phyloP scores from a whole-genome alignment of 179 eudicot species.

The Vitellaria paradoxa region DNA sequence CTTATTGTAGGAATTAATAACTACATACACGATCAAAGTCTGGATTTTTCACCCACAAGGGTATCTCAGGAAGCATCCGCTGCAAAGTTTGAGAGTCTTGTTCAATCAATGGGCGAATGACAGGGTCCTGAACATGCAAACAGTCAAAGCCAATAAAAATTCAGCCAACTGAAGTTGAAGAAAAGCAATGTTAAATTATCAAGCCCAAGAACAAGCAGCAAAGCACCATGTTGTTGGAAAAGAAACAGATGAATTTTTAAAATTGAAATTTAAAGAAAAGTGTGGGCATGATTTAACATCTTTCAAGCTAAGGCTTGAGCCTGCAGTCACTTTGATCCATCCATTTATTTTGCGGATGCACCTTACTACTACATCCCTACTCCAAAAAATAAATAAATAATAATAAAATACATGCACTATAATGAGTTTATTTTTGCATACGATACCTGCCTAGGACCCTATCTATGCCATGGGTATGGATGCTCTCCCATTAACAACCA shows the following conservation, averaged over 20 bases:
- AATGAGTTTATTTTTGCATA: not conserved
- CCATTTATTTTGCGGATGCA: not conserved
- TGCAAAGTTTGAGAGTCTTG: conserved; percentile 44
- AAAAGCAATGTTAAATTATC: too few relatives aligned
- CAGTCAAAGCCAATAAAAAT: not conserved
- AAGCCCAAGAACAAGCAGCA: too few relatives aligned
- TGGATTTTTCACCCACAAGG: conserved; percentile 83
- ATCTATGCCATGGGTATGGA: too few relatives aligned
- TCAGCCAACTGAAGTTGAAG: not conserved
- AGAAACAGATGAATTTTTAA: too few relatives aligned
- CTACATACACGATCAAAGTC: conserved; percentile 48
- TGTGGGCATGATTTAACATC: not conserved
- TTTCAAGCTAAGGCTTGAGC: not conserved
- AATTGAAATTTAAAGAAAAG: too few relatives aligned
- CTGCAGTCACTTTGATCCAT: not conserved
- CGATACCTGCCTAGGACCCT: not conserved
- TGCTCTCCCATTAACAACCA: not conserved
- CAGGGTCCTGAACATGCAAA: conserved; percentile 50
- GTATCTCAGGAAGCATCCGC: conserved; percentile 49
- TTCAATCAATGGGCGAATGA: conserved; percentile 56
- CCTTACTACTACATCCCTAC: too few relatives aligned
- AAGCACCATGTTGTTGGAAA: too few relatives aligned
- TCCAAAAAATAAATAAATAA: too few relatives aligned
- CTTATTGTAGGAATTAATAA: conserved; percentile 3
- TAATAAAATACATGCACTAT: not conserved